A percentile compares a stretch with the other conserved stretches of the same genome.
Conservation (phyloP, 208 protist genomes). For the Porcisia hertigi region DNA sequence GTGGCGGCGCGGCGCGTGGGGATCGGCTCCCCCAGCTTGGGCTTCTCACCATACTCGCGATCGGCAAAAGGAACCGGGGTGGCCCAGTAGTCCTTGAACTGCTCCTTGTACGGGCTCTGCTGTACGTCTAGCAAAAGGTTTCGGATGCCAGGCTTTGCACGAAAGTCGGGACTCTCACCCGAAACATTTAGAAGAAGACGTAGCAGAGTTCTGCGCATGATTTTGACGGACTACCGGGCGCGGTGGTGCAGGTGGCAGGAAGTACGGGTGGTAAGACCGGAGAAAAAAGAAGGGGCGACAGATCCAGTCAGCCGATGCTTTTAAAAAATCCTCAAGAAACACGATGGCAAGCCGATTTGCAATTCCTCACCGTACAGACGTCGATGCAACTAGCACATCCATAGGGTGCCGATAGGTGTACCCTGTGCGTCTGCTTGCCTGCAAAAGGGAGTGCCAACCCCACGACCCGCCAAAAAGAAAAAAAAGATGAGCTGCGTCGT, state of each 20-base stretch:
- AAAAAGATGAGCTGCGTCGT: too few relatives aligned
- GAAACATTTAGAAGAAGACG: slow-evolving; percentile 68
- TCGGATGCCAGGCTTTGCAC: slow-evolving; percentile 71
- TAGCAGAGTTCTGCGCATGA: slow-evolving; percentile 43
- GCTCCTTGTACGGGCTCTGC: slow-evolving; percentile 89
- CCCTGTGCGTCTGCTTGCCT: too few relatives aligned
- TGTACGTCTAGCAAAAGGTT: slow-evolving; percentile 80
- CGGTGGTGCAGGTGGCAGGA: neutral
- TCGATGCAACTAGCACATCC: too few relatives aligned
- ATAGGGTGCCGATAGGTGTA: too few relatives aligned
- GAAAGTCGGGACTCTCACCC: slow-evolving; percentile 80
- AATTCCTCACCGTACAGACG: too few relatives aligned
- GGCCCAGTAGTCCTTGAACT: slow-evolving; percentile 91
- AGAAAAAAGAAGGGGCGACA: neutral
- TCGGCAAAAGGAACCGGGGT: slow-evolving; percentile 84
- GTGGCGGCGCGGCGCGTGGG: slow-evolving; percentile 76
- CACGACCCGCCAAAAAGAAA: too few relatives aligned
- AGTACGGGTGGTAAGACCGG: too few relatives aligned
- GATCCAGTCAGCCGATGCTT: too few relatives aligned
- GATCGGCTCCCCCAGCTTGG: slow-evolving; percentile 77
- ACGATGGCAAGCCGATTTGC: too few relatives aligned
- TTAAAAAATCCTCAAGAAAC: too few relatives aligned
- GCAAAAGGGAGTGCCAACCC: too few relatives aligned
- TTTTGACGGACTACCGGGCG: neutral
- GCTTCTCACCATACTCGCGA: slow-evolving; percentile 86